phyloP scores from a whole-genome alignment of 164 flowering plant species.

The Protea cynaroides region DNA sequence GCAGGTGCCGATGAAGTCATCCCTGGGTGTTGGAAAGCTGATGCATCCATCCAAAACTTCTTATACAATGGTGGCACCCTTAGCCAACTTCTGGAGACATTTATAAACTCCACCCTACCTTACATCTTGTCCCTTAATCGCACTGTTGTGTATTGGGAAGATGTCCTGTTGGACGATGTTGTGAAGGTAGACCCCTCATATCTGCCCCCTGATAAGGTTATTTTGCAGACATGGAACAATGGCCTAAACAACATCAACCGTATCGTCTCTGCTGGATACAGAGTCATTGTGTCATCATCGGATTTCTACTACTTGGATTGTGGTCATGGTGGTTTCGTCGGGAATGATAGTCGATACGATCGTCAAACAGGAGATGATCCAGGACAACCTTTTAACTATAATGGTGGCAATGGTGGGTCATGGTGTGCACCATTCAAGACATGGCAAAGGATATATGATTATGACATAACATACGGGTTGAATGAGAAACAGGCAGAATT shows the following conservation, averaged over 20 bases:
- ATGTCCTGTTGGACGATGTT: conserved; percentile 46
- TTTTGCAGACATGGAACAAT: conserved; percentile 84
- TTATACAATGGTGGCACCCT: conserved; percentile 55
- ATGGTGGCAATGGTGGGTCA: conserved; percentile 57
- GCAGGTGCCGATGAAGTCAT: conserved; percentile 79
- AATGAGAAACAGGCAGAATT: conserved; percentile 48
- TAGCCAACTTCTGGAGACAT: conserved; percentile 61
- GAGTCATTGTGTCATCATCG: conserved; percentile 70
- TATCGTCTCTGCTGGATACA: conserved; percentile 64
- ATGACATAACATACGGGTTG: conserved; percentile 73
- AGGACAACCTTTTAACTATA: conserved; percentile 20
- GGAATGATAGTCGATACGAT: conserved; percentile 63
- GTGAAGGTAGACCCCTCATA: conserved; percentile 35
- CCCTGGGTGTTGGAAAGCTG: conserved; percentile 83
- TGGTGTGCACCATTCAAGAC: conserved; percentile 97
- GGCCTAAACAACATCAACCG: conserved; percentile 72
- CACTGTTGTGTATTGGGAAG: conserved; percentile 86
- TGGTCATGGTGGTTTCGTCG: conserved; percentile 76
- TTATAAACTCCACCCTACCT: conserved; percentile 60
- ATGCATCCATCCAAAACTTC: conserved; percentile 45
- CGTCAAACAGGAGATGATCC: conserved; percentile 21
- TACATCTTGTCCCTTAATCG: conserved; percentile 55
- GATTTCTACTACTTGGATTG: conserved; percentile 90
- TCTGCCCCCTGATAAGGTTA: conserved; percentile 50
- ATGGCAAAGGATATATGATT: conserved; percentile 81